These are phyloP conservation scores for Claviceps arundinis DNA, from an alignment of 2,329 filamentous ascomycete species.

Conservation along the genomic window DNA sequence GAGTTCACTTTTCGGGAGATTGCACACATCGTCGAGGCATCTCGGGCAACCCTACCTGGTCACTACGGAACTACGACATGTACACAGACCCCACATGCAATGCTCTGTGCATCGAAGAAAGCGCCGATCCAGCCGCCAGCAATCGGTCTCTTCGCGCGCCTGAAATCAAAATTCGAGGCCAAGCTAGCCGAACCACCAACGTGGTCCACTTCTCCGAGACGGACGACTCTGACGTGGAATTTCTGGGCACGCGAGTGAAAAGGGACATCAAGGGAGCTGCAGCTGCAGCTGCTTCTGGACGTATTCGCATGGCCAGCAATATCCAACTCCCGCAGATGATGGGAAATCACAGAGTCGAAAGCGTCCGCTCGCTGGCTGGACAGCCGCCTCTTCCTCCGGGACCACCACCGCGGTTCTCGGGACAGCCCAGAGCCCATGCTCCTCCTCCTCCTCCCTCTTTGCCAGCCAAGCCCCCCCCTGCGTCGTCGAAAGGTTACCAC, in stretches of 20 bases:
- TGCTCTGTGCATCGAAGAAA: conserved; percentile 24
- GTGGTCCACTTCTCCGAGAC: conserved; percentile 31
- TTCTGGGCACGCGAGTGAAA: conserved; percentile 23
- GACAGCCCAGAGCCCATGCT: conserved; percentile 11
- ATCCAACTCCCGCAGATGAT: conserved; percentile 22
- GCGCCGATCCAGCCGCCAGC: conserved; percentile 11
- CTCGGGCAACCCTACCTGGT: conserved; percentile 35
- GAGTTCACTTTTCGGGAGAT: conserved; percentile 43
- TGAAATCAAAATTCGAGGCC: conserved; percentile 21
- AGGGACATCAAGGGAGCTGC: conserved; percentile 14
- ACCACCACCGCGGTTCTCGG: conserved; percentile 19
- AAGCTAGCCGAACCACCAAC: conserved; percentile 22
- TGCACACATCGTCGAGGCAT: conserved; percentile 24
- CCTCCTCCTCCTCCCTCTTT: conserved; percentile 16
- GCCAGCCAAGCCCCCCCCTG: conserved; percentile 19
- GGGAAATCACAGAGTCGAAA: conserved; percentile 8
- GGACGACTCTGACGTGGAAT: conserved; percentile 32
- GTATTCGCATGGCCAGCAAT: conserved; percentile 27
- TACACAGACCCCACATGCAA: conserved; percentile 35
- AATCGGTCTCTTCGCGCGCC: conserved; percentile 12
- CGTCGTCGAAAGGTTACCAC: conserved; percentile 13
- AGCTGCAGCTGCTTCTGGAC: conserved; percentile 15
- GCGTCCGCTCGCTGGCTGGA: conserved; percentile 8
- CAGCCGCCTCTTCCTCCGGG: conserved; percentile 27
- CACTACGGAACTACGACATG: conserved; percentile 30